Evolutionary conservation across 2,329 filamentous ascomycete genomes (phyloP).

Genomic region (Neopestalotiopsis clavispora): DNA sequence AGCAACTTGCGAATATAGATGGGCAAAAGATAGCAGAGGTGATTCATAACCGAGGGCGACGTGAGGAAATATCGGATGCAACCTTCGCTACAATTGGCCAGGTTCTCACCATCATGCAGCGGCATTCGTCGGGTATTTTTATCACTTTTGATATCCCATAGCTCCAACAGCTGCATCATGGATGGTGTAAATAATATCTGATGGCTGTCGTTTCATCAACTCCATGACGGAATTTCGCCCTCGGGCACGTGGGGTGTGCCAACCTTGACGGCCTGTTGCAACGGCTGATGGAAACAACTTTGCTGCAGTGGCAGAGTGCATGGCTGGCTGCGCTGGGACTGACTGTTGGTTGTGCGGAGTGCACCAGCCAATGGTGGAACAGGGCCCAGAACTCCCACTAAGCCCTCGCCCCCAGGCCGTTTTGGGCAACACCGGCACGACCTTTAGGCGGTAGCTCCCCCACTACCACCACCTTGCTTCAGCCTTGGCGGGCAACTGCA

Average conservation of each 20-base stretch:
- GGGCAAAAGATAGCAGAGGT: background rate
- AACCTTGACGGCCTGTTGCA: background rate
- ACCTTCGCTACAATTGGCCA: background rate
- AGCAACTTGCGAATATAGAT: background rate
- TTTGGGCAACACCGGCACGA: background rate
- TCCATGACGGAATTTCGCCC: background rate
- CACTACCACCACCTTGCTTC: constrained; percentile 2
- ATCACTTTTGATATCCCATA: background rate
- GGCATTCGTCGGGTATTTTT: background rate
- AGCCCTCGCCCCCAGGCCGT: background rate
- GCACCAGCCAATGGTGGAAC: background rate
- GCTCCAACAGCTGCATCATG: background rate
- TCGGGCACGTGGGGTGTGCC: background rate
- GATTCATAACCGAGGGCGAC: background rate
- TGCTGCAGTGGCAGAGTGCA: background rate
- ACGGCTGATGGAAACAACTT: background rate
- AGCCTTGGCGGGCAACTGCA: constrained; percentile 21
- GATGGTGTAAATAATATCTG: background rate
- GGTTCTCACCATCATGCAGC: background rate
- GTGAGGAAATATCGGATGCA: background rate
- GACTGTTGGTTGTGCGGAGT: background rate
- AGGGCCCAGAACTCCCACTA: background rate
- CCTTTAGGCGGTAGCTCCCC: constrained; percentile 6
- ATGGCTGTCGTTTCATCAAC: background rate
- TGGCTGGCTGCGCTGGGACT: too few relatives aligned